Base-by-base conservation (phyloP, 2,329 filamentous ascomycete genomes). In the Trichophyton rubrum region DNA sequence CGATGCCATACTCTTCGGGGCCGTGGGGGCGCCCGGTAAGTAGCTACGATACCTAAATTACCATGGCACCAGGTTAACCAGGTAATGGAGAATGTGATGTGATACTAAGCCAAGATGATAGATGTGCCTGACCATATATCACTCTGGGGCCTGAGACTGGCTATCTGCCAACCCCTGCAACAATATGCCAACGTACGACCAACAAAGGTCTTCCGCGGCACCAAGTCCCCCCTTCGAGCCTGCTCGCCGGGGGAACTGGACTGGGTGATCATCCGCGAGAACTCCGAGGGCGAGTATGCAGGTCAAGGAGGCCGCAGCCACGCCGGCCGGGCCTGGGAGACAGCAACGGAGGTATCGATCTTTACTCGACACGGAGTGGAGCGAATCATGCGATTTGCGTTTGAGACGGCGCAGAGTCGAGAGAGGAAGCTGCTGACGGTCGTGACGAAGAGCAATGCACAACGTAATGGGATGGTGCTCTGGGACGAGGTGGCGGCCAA, bases 1-100 rank as follows among this genome's bases (percentile, higher is more conserved):
- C 64, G 79, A 82, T 67, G 80, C 80, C 1, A 78, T 82, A 30
- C 77, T 84, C 60, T 85, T 85, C 63, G 82, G 82, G 9, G 80
- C 81, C 1, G 82, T 85, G 1, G 82, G 82, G 15, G 81, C 76
- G 67, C 81, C 81, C 59, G 75, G 78, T 79, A 73, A 20, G 69
- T 13, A 3, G n/a, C 13, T 38, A 9, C n/a, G n/a, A 15, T 55
- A 17, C 33, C 33, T 38, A 13, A 13, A 3, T 13, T 38, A 38
- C 11, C 33, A 38, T 38, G 33, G 33, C 11, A 38, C 33, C 4
- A 3, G 33, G 8, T 38, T 11, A 38, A 11, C 33, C 33, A 13
- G 33, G 8, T 3, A 38, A 38, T 38, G 33, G 0, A 13, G 33
- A 38, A 45, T 59, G 40, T 53, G 35, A 57, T 22, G 27, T 15